Evolutionary conservation across 23 red algal genomes (phyloP).

Genomic region (Gracilariopsis chorda): DNA sequence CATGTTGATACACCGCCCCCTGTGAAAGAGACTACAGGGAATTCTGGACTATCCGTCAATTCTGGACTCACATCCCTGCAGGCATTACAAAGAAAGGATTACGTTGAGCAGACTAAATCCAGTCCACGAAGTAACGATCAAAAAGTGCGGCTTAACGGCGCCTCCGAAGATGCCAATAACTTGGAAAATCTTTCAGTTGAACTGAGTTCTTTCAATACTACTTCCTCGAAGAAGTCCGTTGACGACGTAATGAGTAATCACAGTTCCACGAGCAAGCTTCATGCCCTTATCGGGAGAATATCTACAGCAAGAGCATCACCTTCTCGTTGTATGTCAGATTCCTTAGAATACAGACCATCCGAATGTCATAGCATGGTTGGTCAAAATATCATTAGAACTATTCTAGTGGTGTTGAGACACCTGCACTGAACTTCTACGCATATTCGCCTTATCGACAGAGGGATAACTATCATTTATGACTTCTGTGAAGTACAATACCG

Average conservation of each 20-base stretch:
- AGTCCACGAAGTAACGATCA: no score
- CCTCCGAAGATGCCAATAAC: no score
- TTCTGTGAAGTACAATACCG: neutral
- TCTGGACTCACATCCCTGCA: no score
- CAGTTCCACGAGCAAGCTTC: neutral
- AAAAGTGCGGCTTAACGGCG: no score
- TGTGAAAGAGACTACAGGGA: no score
- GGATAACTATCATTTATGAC: slow-evolving; percentile 36
- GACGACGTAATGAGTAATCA: neutral
- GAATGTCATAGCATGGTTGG: neutral
- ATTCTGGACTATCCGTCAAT: no score
- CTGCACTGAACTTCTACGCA: neutral
- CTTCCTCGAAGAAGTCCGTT: slow-evolving; percentile 3
- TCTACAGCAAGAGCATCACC: neutral
- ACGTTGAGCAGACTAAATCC: no score
- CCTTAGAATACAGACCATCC: neutral
- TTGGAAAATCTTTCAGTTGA: neutral
- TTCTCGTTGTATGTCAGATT: neutral
- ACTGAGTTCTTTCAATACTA: neutral
- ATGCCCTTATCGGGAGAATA: neutral
- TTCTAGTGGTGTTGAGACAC: slow-evolving; percentile 23
- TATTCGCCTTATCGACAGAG: neutral
- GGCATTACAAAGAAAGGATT: no score
- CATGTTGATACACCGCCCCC: no score
- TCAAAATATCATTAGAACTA: slow-evolving; percentile 36